Evolutionary conservation across 495 filamentous ascomycete species (phyloP).

Genomic region (Pseudotulostoma volvatum): DNA sequence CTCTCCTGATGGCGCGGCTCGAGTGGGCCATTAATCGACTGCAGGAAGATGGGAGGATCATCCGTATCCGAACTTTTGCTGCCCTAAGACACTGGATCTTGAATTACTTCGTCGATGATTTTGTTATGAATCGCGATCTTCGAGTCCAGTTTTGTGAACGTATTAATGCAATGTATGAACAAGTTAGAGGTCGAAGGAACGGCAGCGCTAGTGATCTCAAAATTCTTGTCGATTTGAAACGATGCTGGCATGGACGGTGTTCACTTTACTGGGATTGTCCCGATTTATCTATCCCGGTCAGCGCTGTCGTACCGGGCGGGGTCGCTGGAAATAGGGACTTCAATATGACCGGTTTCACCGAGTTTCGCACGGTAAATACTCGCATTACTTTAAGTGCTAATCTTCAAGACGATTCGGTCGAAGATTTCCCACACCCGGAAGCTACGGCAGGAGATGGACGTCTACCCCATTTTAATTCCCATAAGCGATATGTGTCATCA

Average conservation of each 20-base stretch:
- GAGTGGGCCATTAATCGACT: constrained; percentile 69
- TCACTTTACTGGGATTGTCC: constrained; percentile 71
- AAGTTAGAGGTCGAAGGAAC: constrained; percentile 35
- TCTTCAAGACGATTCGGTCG: too few relatives aligned
- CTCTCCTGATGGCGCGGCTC: constrained; percentile 68
- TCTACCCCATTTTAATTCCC: too few relatives aligned
- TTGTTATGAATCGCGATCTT: constrained; percentile 65
- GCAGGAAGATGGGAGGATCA: constrained; percentile 78
- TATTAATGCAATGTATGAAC: constrained; percentile 59
- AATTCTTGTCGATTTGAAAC: constrained; percentile 85
- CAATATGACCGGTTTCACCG: constrained; percentile 14
- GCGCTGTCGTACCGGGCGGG: constrained; percentile 61
- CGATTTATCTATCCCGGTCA: constrained; percentile 44
- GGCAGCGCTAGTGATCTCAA: constrained; percentile 64
- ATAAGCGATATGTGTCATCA: constrained; percentile 30
- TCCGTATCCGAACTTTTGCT: constrained; percentile 88
- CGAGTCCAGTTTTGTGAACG: constrained; percentile 66
- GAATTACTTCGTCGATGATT: constrained; percentile 96
- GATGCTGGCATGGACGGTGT: constrained; percentile 90
- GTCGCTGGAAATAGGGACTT: constrained; percentile 40
- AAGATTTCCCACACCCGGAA: constrained; percentile 32
- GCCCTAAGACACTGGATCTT: constrained; percentile 95
- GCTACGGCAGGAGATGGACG: constrained; percentile 10
- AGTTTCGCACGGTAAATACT: constrained; percentile 31
- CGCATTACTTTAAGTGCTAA: too few relatives aligned